A percentile compares a stretch with the other conserved stretches of the same genome.
Conservation (phyloP, 768 basidiomycete species). For the Auriscalpium microsporum region DNA sequence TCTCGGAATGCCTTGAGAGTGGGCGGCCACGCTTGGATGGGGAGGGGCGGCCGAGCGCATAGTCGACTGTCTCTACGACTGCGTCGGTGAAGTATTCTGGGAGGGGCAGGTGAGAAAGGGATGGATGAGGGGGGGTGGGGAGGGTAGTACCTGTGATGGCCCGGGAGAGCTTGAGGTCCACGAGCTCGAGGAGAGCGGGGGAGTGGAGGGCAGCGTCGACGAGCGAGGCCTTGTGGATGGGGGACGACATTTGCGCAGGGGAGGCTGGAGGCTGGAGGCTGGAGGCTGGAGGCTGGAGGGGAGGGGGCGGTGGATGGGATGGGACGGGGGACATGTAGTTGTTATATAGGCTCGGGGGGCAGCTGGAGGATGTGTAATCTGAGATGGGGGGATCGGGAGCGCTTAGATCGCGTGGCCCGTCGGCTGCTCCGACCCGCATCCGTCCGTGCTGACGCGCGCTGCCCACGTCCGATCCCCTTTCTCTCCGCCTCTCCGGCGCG, state of each 20-base stretch:
- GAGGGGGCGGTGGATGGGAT: slow-evolving; percentile 1
- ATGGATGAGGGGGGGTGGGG: background rate
- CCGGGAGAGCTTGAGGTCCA: slow-evolving; percentile 54
- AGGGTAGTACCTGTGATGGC: slow-evolving; percentile 49
- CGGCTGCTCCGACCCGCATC: too few relatives aligned
- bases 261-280: slow-evolving; percentile 1
- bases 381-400: background rate
- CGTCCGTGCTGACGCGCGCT: too few relatives aligned
- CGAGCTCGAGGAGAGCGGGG: slow-evolving; percentile 57
- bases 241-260: slow-evolving; percentile 19
- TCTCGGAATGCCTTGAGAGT: slow-evolving; percentile 39
- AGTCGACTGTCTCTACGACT: slow-evolving; percentile 67
- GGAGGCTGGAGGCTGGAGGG: slow-evolving; percentile 9
- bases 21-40: slow-evolving; percentile 44
- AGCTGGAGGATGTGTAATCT: slow-evolving; percentile 6
- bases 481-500: too few relatives aligned
- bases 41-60: slow-evolving; percentile 61
- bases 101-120: slow-evolving; percentile 6
- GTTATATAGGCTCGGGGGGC: slow-evolving; percentile 27
- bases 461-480: too few relatives aligned
- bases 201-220: slow-evolving; percentile 58
- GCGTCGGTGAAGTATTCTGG: slow-evolving; percentile 64
- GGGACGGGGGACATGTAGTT: background rate
- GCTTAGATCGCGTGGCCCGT: too few relatives aligned
- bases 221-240: slow-evolving; percentile 43